Conservation (phyloP, 1,284 basidiomycete genomes). For the Malassezia yamatoensis region DNA sequence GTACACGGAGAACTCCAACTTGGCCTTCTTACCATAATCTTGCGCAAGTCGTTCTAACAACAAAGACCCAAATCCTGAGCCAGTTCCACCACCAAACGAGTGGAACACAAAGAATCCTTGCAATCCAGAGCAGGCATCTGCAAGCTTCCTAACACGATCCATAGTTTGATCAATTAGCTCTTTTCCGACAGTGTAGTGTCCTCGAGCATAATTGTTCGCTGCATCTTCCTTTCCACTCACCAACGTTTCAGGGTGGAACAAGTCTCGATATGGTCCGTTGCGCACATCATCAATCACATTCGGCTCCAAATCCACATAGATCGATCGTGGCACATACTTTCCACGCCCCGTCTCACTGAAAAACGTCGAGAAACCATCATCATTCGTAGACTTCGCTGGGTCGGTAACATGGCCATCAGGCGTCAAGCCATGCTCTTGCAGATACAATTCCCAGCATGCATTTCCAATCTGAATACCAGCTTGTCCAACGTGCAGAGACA, state of each 20-base stretch:
- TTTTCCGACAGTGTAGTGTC: constrained; percentile 83
- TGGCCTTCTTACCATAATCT: constrained; percentile 99
- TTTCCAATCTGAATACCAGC: constrained; percentile 69
- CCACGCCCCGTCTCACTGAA: constrained; percentile 48
- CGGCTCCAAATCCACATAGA: constrained; percentile 91
- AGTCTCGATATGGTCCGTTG: constrained; percentile 79
- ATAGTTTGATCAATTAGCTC: constrained; percentile 70
- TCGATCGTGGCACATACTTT: constrained; percentile 88
- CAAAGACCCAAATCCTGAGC: constrained; percentile 96
- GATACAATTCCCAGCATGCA: constrained; percentile 76
- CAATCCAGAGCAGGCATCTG: constrained; percentile 93
- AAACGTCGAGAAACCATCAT: constrained; percentile 92
- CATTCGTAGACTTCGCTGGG: constrained; percentile 62
- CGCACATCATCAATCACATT: constrained; percentile 94
- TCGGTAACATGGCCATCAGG: constrained; percentile 50
- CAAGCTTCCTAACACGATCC: constrained; percentile 88
- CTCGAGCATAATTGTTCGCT: constrained; percentile 85
- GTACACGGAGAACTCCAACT: constrained; percentile 97
- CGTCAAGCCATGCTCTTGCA: constrained; percentile 83
- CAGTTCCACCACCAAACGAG: constrained; percentile 98
- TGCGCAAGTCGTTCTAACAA: constrained; percentile 88
- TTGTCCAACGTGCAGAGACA: constrained; percentile 87
- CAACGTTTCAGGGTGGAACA: constrained; percentile 98
- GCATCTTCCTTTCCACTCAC: constrained; percentile 99
- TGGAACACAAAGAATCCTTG: constrained; percentile 99